These are phyloP conservation scores for Fusarium floridanum DNA, from an alignment of 2,329 filamentous ascomycete genomes.

Conservation along the genomic window DNA sequence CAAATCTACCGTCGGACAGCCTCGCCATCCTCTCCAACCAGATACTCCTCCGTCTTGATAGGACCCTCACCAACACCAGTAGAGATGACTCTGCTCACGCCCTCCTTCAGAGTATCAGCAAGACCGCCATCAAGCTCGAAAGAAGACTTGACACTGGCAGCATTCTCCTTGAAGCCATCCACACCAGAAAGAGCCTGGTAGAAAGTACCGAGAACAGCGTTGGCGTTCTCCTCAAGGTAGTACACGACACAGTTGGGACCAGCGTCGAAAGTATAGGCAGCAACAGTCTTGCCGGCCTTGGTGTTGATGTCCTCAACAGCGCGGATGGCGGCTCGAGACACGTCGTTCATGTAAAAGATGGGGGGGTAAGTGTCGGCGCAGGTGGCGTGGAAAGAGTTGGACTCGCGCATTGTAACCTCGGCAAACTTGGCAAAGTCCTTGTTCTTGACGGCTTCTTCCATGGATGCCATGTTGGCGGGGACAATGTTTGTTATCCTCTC, in stretches of 20 bases:
- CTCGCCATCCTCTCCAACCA: conserved; percentile 77
- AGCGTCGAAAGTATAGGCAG: conserved; percentile 97
- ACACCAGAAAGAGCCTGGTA: conserved; percentile 73
- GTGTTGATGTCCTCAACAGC: conserved; percentile 91
- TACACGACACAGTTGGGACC: conserved; percentile 98
- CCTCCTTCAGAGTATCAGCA: conserved; percentile 76
- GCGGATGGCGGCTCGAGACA: conserved; percentile 86
- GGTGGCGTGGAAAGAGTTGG: conserved; percentile 95
- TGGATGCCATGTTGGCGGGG: conserved; percentile 83
- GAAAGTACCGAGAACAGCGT: conserved; percentile 81
- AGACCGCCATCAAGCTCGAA: conserved; percentile 75
- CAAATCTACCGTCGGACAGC: conserved; percentile 51
- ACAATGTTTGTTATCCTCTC: conserved; percentile 82
- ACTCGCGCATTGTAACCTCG: conserved; percentile 94
- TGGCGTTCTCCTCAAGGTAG: conserved; percentile 84
- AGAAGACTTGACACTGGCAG: conserved; percentile 64
- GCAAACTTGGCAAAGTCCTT: conserved; percentile 90
- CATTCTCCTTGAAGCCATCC: conserved; percentile 78
- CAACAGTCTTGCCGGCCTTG: conserved; percentile 81
- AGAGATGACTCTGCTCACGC: conserved; percentile 89
- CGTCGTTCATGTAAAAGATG: conserved; percentile 99
- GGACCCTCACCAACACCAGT: conserved; percentile 94
- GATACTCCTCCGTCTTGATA: conserved; percentile 79
- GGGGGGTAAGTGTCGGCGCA: conserved; percentile 96
- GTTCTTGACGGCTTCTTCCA: conserved; percentile 83